phyloP scores from a whole-genome alignment of 2,329 filamentous ascomycete genomes.

The Neoascochyta sp. region DNA sequence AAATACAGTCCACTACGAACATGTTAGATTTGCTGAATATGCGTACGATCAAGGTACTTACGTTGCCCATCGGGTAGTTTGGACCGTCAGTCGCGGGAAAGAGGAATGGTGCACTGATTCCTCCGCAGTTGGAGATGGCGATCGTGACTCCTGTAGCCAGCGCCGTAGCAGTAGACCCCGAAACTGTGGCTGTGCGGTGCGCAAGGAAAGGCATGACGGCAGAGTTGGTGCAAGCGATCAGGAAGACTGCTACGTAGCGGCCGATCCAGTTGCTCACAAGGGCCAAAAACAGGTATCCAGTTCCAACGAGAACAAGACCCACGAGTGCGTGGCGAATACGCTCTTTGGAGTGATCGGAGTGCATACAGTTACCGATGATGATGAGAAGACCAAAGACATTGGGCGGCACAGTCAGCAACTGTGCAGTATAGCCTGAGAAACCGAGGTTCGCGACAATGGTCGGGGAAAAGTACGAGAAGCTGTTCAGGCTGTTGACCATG shows the following conservation, averaged over 20 bases:
- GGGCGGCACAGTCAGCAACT: constrained; percentile 64
- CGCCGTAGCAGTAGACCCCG: constrained; percentile 20
- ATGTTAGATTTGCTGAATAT: background rate
- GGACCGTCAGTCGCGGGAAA: constrained; percentile 14
- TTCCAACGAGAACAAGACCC: constrained; percentile 12
- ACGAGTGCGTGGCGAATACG: constrained; percentile 19
- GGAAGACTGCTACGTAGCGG: constrained; percentile 18
- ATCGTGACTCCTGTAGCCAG: constrained; percentile 20
- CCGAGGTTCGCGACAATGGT: constrained; percentile 60
- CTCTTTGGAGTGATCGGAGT: constrained; percentile 20
- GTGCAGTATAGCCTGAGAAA: constrained; percentile 56
- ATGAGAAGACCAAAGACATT: constrained; percentile 59
- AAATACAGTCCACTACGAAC: constrained; percentile 17
- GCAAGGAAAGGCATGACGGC: constrained; percentile 21
- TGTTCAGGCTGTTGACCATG: constrained; percentile 44
- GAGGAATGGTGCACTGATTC: constrained; percentile 19
- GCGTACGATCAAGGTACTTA: constrained; percentile 1
- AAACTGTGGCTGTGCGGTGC: constrained; percentile 18
- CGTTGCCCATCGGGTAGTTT: constrained; percentile 20
- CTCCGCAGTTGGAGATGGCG: constrained; percentile 19
- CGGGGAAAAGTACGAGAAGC: constrained; percentile 52
- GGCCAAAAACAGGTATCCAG: constrained; percentile 18
- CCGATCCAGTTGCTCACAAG: constrained; percentile 19
- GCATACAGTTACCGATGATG: constrained; percentile 27
- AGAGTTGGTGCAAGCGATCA: constrained; percentile 20